Percentiles rank a stretch among this genome's conserved stretches.
phyloP scores from a whole-genome alignment of 768 basidiomycete species.

The Piloderma croceum region DNA sequence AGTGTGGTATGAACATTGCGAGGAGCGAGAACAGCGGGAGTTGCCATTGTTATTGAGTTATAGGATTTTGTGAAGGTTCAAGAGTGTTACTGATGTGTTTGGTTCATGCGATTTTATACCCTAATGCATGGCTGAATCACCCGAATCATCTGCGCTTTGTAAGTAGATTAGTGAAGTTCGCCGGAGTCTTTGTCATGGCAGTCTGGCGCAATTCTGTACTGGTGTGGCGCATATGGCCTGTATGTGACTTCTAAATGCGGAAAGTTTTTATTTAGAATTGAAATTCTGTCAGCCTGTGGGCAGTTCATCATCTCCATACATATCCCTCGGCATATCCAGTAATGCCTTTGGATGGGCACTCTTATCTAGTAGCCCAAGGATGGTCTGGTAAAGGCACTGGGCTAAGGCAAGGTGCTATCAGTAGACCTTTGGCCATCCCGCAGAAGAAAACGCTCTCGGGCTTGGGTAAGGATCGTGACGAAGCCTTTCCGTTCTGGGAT shows the following conservation, averaged over 20 bases:
- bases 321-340: not conserved
- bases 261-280: too few relatives aligned
- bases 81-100: too few relatives aligned
- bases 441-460: conserved; percentile 85
- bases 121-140: too few relatives aligned
- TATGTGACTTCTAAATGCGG: too few relatives aligned
- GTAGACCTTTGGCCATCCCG: conserved; percentile 67
- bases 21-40: conserved; percentile 21
- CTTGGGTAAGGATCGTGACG: conserved; percentile 89
- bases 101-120: too few relatives aligned
- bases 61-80: not conserved
- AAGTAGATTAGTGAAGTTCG: too few relatives aligned
- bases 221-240: too few relatives aligned
- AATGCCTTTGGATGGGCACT: conserved; percentile 70
- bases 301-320: not conserved
- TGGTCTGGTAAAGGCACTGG: conserved; percentile 86
- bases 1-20: conserved; percentile 33
- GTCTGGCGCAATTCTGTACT: too few relatives aligned
- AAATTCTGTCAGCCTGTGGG: too few relatives aligned
- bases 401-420: conserved; percentile 77
- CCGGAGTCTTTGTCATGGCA: too few relatives aligned
- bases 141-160: too few relatives aligned
- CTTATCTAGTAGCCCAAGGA: conserved; percentile 73
- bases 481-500: conserved; percentile 97
- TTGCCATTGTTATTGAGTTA: conserved; percentile 11